Base-by-base conservation (phyloP, 345 rosid genomes). In the Isatis tinctoria region DNA sequence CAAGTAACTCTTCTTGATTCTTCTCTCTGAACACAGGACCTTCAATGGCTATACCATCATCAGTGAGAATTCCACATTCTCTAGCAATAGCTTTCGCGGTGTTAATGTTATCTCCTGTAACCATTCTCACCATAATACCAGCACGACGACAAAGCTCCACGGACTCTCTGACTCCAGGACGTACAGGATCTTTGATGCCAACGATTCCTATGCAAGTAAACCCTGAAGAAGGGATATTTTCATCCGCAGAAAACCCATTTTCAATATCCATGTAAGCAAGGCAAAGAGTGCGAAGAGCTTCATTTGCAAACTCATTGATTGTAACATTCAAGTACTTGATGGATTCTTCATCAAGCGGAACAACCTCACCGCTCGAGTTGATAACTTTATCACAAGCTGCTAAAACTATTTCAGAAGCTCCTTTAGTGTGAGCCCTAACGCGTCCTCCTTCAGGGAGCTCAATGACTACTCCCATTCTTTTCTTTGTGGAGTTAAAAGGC, bases 41-140 rank as follows among this genome's bases (percentile, higher is more conserved):
- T 82, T 90, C 98, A 69, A 90, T 86, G 35, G 96, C 96, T 80
- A 93, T 63, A 26, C 88, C 92, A 60, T 87, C 90, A 76, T 89
- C 90, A 66, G 97, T 90, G 54, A 93, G 96, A 51, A 93, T 93
- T 20, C 96, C 97, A 71, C 97, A 93, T 72, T 93, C 98, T 84
- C 90, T 87, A 36, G 96, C 98, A 37, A 93, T 93, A 36, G 97
- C 97, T 70, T 85, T 87, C 10, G 98, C 98, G 7, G 98, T 90
- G 78, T 87, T 90, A 39, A 93, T 90, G 69, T 93, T 90, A 79
- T 90, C 98, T 60, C 98, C 98, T 0, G 98, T 93, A 60, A 90
- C 97, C 98, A 93, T 90, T 66, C 97, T 82, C 44, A 93, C 97
- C 4, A 86, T 83, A 44, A 93, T 86, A 61, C 97, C 98, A 52